Percentiles rank a stretch among this genome's conserved stretches.
These are phyloP conservation scores for Gossypium lobatum DNA, from an alignment of 441 rosid genomes.

Conservation along the genomic window DNA sequence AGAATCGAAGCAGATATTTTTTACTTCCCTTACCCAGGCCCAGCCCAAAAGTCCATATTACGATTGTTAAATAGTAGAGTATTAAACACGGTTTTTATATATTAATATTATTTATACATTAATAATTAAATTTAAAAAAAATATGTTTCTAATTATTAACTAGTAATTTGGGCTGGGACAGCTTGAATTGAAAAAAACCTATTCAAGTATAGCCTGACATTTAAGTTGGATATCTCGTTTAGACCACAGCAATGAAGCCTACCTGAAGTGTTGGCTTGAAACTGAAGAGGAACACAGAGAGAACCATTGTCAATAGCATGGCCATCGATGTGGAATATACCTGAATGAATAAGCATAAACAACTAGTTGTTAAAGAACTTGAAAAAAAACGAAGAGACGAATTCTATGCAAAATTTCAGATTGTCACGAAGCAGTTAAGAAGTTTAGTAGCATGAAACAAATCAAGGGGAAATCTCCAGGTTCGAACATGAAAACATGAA, in stretches of 20 bases:
- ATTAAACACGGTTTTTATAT: background rate
- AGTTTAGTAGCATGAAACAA: background rate
- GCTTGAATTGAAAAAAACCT: background rate
- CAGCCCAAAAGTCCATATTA: background rate
- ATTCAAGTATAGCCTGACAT: background rate
- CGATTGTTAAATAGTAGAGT: background rate
- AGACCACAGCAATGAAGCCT: slow-evolving; percentile 7
- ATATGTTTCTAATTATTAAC: background rate
- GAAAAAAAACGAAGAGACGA: background rate
- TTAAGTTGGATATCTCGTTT: background rate
- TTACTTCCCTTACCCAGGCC: background rate
- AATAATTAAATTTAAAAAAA: background rate
- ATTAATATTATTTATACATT: background rate
- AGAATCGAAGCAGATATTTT: background rate
- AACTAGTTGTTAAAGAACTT: background rate
- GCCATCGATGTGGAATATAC: slow-evolving; percentile 21
- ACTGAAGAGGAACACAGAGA: slow-evolving; percentile 17
- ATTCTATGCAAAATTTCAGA: background rate
- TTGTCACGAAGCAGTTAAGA: background rate
- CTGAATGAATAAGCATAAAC: background rate
- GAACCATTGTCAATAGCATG: slow-evolving; percentile 16
- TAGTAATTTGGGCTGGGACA: background rate
- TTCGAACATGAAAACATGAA: background rate
- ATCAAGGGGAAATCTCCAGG: background rate
- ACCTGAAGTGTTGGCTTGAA: slow-evolving; percentile 22